phyloP scores from a whole-genome alignment of 2,329 filamentous ascomycete species.

The Trichoderma guizhouense region DNA sequence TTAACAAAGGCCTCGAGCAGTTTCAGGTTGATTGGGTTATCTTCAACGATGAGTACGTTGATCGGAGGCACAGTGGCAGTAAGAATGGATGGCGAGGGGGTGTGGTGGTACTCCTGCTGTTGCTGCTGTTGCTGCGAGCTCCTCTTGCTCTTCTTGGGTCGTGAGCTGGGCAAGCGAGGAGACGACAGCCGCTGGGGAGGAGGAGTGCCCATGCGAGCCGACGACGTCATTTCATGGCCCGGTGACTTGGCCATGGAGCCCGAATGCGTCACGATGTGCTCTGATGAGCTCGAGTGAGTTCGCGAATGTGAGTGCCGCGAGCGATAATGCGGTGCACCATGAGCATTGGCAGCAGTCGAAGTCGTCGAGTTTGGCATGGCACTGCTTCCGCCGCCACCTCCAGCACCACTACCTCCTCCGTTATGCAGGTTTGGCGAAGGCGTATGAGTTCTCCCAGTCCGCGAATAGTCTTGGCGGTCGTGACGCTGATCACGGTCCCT shows the following conservation, averaged over 20 bases:
- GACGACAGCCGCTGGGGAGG: constrained; percentile 47
- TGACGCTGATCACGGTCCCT: constrained; percentile 41
- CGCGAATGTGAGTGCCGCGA: constrained; percentile 48
- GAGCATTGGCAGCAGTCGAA: constrained; percentile 32
- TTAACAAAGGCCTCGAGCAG: constrained; percentile 95
- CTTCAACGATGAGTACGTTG: constrained; percentile 95
- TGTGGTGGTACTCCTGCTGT: constrained; percentile 34
- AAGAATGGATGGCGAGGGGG: constrained; percentile 61
- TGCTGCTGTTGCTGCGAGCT: constrained; percentile 24
- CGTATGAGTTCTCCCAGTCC: constrained; percentile 68
- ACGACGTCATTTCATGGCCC: constrained; percentile 43
- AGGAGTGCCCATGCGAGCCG: constrained; percentile 49
- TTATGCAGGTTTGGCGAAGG: constrained; percentile 70
- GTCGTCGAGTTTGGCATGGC: constrained; percentile 39
- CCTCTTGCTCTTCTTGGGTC: constrained; percentile 55
- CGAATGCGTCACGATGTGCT: constrained; percentile 52
- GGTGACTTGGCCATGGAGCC: constrained; percentile 52
- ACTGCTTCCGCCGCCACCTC: background rate
- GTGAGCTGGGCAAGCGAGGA: constrained; percentile 44
- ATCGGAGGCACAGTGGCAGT: constrained; percentile 86
- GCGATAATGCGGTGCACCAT: constrained; percentile 34
- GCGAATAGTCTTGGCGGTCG: constrained; percentile 53
- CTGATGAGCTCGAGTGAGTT: constrained; percentile 58
- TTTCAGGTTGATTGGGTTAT: constrained; percentile 96
- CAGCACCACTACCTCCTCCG: constrained; percentile 19